A percentile compares a stretch with the other conserved stretches of the same genome.
Conservation (phyloP, 352 stramenopile species). For the Aphanomyces invadans region DNA sequence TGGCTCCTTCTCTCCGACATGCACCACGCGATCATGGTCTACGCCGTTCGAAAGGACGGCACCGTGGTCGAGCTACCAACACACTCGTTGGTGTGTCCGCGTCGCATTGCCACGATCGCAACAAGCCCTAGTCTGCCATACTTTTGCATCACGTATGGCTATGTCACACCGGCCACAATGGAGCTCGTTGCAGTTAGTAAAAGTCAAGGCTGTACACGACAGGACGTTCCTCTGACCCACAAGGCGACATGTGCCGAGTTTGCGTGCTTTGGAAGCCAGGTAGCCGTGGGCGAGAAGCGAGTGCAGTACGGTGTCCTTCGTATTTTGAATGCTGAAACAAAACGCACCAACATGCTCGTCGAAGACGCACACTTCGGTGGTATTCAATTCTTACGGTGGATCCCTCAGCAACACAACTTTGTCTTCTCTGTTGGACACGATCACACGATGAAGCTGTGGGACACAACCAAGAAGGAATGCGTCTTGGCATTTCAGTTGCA, state of each 20-base stretch:
- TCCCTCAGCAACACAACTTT: not conserved
- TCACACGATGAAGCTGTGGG: slow-evolving; percentile 19
- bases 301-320: slow-evolving; percentile 10
- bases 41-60: not conserved
- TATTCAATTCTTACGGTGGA: slow-evolving; percentile 12
- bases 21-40: not conserved
- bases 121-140: slow-evolving; percentile 1
- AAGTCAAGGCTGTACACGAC: not conserved
- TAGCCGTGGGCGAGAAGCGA: slow-evolving; percentile 16
- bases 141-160: not conserved
- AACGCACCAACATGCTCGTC: not conserved
- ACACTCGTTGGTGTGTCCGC: not conserved
- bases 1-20: slow-evolving; percentile 18
- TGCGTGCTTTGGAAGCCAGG: not conserved
- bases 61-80: slow-evolving; percentile 9
- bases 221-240: not conserved
- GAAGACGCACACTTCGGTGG: slow-evolving; percentile 9
- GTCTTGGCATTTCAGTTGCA: not conserved
- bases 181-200: too few relatives aligned
- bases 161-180: not conserved
- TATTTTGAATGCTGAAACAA: slow-evolving; percentile 12
- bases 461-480: slow-evolving; percentile 11
- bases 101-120: not conserved
- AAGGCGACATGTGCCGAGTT: not conserved
- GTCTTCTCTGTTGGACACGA: slow-evolving; percentile 12